Evolutionary conservation across 208 protist species (phyloP).

Genomic region (Strigomonas culicis): DNA sequence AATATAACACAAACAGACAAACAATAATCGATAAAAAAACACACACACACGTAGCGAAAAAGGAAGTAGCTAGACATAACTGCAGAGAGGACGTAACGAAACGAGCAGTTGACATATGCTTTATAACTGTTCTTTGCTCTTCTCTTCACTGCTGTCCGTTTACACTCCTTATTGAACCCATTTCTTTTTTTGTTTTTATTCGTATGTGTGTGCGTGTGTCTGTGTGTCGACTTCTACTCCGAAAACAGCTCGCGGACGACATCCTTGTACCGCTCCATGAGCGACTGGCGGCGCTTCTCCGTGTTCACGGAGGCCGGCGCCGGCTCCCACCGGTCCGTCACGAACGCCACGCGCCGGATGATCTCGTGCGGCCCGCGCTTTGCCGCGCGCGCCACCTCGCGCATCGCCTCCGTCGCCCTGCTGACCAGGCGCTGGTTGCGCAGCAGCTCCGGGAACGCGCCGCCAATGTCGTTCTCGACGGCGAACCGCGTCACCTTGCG

Average conservation of each 20-base stretch:
- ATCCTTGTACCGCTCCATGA: conserved; percentile 45
- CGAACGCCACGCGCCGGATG: conserved; percentile 50
- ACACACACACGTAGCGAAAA: conserved; percentile 1
- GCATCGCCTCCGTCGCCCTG: conserved; percentile 44
- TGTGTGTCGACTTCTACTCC: conserved; percentile 9
- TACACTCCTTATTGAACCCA: background rate
- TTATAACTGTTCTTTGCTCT: conserved; percentile 18
- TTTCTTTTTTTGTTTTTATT: conserved; percentile 5
- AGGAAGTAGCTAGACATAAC: background rate
- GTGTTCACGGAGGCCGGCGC: conserved; percentile 68
- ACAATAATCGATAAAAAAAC: background rate
- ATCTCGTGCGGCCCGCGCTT: conserved; percentile 36
- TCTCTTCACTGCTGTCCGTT: background rate
- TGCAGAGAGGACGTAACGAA: conserved; percentile 1
- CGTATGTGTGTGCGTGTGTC: conserved; percentile 10
- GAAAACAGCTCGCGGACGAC: conserved; percentile 65
- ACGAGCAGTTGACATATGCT: too few relatives aligned
- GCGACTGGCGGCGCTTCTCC: conserved; percentile 50
- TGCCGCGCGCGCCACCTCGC: conserved; percentile 22
- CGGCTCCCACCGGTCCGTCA: conserved; percentile 68
- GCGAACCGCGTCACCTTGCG: conserved; percentile 42
- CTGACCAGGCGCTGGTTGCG: conserved; percentile 31
- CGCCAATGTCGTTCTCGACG: conserved; percentile 33
- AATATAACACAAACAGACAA: conserved; percentile 10
- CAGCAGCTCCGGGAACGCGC: conserved; percentile 36